Conservation (phyloP, 2,329 filamentous ascomycete genomes). For the Aspergillus sp. region DNA sequence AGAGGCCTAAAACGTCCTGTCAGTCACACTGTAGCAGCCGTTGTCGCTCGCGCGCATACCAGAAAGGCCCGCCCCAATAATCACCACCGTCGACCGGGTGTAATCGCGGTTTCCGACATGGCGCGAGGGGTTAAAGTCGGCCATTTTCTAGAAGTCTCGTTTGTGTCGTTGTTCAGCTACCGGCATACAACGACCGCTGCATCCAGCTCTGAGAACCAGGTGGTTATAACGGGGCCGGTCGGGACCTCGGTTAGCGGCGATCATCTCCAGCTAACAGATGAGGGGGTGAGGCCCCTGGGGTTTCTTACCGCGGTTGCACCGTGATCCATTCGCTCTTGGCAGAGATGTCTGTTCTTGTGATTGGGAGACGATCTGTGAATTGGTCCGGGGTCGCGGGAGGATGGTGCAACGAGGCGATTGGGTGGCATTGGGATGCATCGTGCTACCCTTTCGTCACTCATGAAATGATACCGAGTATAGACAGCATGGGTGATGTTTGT, state of each 20-base stretch:
- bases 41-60: slow-evolving; percentile 36
- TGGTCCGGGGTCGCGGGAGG: no score
- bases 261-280: not conserved
- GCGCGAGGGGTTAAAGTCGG: not conserved
- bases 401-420: no score
- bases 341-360: not conserved
- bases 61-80: slow-evolving; percentile 57
- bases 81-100: slow-evolving; percentile 54
- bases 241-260: not conserved
- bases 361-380: no score
- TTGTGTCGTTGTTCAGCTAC: not conserved
- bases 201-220: not conserved
- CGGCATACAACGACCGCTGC: not conserved
- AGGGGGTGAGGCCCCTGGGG: not conserved
- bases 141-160: not conserved
- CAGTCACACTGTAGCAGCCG: not conserved
- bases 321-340: not conserved
- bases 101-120: slow-evolving; percentile 49
- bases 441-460: no score
- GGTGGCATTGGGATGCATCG: no score
- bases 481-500: no score
- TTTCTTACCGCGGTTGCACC: not conserved
- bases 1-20: slow-evolving; percentile 42
- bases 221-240: not conserved
- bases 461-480: no score